Conservation (phyloP, 2,329 filamentous ascomycete species). For the Cladorrhinum sp. region DNA sequence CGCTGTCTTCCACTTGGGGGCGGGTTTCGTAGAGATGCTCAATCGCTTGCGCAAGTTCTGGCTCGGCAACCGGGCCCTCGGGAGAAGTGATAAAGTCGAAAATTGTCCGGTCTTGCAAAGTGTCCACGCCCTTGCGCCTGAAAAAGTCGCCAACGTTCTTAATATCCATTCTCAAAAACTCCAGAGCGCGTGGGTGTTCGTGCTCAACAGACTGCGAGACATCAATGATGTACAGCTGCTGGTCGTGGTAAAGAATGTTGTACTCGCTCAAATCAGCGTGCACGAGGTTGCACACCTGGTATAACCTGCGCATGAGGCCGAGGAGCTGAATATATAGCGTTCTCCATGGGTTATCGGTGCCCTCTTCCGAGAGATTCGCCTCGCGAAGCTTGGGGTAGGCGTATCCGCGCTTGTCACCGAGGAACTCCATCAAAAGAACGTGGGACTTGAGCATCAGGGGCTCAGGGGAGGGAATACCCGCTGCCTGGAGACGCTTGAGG, state of each 20-base stretch:
- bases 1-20: constrained; percentile 39
- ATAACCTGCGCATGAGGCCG: constrained; percentile 86
- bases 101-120: constrained; percentile 71
- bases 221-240: constrained; percentile 87
- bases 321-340: constrained; percentile 79
- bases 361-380: constrained; percentile 67
- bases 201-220: constrained; percentile 97
- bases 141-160: constrained; percentile 97
- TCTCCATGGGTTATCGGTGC: constrained; percentile 70
- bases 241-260: constrained; percentile 87
- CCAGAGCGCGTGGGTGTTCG: constrained; percentile 86
- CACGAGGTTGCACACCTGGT: constrained; percentile 86
- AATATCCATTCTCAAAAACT: constrained; percentile 97
- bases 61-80: constrained; percentile 58
- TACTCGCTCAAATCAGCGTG: constrained; percentile 98
- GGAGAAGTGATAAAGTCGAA: constrained; percentile 77
- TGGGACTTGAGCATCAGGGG: constrained; percentile 88
- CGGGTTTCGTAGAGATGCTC: constrained; percentile 64
- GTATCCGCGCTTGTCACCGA: constrained; percentile 83
- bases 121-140: constrained; percentile 77
- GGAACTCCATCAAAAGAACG: constrained; percentile 90
- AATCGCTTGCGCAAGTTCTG: constrained; percentile 59
- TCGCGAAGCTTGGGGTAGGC: constrained; percentile 87
- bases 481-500: constrained; percentile 75
- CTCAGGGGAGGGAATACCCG: constrained; percentile 87